Base-by-base conservation (phyloP, 2,329 filamentous ascomycete genomes). In the Cladosporium velox region DNA sequence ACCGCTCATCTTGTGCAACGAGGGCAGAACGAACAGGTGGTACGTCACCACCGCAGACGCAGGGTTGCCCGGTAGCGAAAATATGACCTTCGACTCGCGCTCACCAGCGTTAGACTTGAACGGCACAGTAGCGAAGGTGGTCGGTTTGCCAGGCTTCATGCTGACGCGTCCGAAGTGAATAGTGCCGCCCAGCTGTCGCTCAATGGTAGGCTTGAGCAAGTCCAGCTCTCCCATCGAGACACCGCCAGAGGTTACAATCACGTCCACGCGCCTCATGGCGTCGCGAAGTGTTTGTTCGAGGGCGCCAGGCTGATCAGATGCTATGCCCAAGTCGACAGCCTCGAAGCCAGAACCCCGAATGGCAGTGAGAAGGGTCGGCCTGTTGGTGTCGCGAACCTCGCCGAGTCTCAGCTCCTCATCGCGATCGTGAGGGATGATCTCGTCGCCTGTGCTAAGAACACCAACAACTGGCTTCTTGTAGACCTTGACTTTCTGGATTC, bases 121-220 rank as follows among this genome's bases (percentile, higher is more conserved):
- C 0, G 91, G 89, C 0, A 98, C 86, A 0, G 92, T 97, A 2
- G 95, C 95, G 77, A 99, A 99, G 0, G 95, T 99, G 0, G 93
- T 97, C 2, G 95, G 95, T 79, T 98, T 99, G 4, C 95, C 95
- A 0, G 95, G 95, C 81, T 99, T 99, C 95, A 99, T 98, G 64
- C 90, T 87, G 2, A 99, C 95, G 3, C 95, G 90, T 28, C 95
- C 95, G 72, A 99, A 99, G 78, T 97, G 95, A 70, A 99, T 97
- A 0, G 90, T 95, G 8, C 95, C 95, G 65, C 93, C 92, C 0
- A 99, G 86, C 1, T 88, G 85, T 51, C 94, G 90, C 81, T 98
- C 95, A 72, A 99, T 91, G 0, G 94, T 98, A 0, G 95, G 94
- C 77, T 99, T 99, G 24, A 99, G 87, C 8, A 99, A 88, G 78